Conservation (phyloP, 352 stramenopile species). For the Phytophthora kernoviae region DNA sequence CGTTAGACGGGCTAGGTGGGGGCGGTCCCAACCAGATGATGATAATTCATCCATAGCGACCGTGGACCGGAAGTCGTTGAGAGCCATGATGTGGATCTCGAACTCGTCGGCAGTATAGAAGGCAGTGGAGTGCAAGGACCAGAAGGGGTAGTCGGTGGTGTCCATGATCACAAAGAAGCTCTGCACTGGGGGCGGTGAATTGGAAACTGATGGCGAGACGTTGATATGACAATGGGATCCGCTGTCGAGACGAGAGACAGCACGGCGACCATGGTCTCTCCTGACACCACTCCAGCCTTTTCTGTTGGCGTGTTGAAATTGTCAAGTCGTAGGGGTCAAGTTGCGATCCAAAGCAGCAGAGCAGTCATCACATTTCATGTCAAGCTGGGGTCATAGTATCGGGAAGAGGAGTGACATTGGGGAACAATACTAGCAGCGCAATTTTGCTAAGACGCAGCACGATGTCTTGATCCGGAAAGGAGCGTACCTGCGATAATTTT, state of each 20-base stretch:
- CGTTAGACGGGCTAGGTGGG: background rate
- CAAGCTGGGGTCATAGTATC: background rate
- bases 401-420: too few relatives aligned
- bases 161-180: constrained; percentile 3
- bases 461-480: too few relatives aligned
- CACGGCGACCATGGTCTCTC: background rate
- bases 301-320: background rate
- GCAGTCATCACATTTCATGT: background rate
- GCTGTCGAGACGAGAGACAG: background rate
- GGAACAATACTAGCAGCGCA: background rate
- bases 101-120: constrained; percentile 38
- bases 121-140: constrained; percentile 24
- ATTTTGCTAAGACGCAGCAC: too few relatives aligned
- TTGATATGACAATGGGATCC: background rate
- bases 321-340: background rate
- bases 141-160: constrained; percentile 13
- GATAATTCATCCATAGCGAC: constrained; percentile 11
- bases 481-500: too few relatives aligned
- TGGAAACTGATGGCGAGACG: constrained; percentile 15
- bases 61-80: constrained; percentile 29
- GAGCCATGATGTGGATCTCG: constrained; percentile 21
- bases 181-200: constrained; percentile 14
- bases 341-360: background rate
- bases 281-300: background rate
- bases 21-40: background rate